Conservation (phyloP, 768 basidiomycete species). For the Trametes elegans region DNA sequence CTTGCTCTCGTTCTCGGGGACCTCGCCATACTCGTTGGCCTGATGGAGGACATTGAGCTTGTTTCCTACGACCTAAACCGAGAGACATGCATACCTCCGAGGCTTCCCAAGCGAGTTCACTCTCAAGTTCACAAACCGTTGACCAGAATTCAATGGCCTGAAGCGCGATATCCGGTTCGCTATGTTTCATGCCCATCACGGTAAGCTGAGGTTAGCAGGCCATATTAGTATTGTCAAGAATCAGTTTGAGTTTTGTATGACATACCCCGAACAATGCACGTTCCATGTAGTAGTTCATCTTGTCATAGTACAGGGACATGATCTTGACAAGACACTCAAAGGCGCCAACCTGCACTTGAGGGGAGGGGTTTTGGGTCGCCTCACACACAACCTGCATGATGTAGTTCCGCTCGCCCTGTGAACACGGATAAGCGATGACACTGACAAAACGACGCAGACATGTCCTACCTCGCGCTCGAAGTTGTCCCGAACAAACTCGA, state of each 20-base stretch:
- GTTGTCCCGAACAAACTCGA: slow-evolving; percentile 97
- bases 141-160: slow-evolving; percentile 99
- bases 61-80: background rate
- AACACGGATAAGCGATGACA: background rate
- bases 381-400: slow-evolving; percentile 99
- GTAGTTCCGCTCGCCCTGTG: slow-evolving; percentile 96
- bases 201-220: slow-evolving; percentile 62
- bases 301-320: slow-evolving; percentile 98
- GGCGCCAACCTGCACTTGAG: slow-evolving; percentile 89
- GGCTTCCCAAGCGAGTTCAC: slow-evolving; percentile 87
- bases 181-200: slow-evolving; percentile 95
- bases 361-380: slow-evolving; percentile 83
- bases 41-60: slow-evolving; percentile 29
- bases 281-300: slow-evolving; percentile 99
- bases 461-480: slow-evolving; percentile 86
- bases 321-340: slow-evolving; percentile 95
- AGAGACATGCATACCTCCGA: slow-evolving; percentile 65
- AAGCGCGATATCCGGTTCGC: slow-evolving; percentile 86
- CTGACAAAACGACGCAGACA: background rate
- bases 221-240: background rate
- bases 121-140: slow-evolving; percentile 97
- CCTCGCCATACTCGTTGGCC: slow-evolving; percentile 89
- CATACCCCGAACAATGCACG: slow-evolving; percentile 94
- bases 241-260: slow-evolving; percentile 22
- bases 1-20: slow-evolving; percentile 80